Percentiles rank a stretch among this genome's conserved stretches.
Evolutionary conservation across 2,329 filamentous ascomycete species (phyloP).

Genomic region (Aspergillus awamori): DNA sequence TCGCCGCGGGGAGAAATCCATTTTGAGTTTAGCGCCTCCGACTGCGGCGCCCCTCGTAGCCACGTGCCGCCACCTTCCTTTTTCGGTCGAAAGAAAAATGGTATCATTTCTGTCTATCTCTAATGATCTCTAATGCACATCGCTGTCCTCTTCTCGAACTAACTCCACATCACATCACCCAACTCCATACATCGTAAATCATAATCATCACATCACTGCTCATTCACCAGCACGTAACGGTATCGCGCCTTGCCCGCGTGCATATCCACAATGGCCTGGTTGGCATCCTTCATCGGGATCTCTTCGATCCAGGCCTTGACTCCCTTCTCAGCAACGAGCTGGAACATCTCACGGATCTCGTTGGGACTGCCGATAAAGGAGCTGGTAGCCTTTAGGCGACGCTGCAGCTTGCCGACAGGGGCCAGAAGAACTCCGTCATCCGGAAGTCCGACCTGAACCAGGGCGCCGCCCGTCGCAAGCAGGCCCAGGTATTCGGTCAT

Average conservation of each 20-base stretch:
- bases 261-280: constrained; percentile 50
- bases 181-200: not conserved
- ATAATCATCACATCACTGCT: constrained; percentile 24
- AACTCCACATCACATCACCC: too few relatives aligned
- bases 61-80: constrained; percentile 23
- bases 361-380: constrained; percentile 44
- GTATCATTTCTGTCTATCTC: not conserved
- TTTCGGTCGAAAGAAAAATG: not conserved
- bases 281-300: constrained; percentile 48
- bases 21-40: constrained; percentile 30
- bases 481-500: constrained; percentile 64
- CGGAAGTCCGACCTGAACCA: constrained; percentile 68
- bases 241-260: constrained; percentile 49
- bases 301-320: constrained; percentile 48
- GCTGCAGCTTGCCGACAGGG: constrained; percentile 59
- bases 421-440: constrained; percentile 60
- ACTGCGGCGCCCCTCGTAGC: constrained; percentile 26
- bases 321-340: constrained; percentile 44
- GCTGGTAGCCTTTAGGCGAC: constrained; percentile 57
- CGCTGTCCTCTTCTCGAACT: not conserved
- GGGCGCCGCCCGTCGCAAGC: constrained; percentile 60
- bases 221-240: constrained; percentile 50
- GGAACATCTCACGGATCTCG: constrained; percentile 50
- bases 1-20: constrained; percentile 20
- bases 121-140: not conserved